Conservation (phyloP, 768 basidiomycete genomes). For the Udeniomyces megalosporus region DNA sequence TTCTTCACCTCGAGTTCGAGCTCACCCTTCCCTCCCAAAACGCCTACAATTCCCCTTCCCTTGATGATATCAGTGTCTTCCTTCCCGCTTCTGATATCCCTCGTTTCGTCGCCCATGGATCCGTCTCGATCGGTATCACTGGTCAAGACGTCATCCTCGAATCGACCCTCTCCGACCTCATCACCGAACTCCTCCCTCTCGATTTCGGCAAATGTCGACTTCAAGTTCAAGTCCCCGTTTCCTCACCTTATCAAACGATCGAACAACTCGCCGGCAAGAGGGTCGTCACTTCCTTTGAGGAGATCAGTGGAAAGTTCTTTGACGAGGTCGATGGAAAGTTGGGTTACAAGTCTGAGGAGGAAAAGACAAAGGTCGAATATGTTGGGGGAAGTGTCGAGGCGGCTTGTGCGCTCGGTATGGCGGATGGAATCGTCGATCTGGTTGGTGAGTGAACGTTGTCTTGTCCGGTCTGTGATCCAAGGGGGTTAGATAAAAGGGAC, state of each 20-base stretch:
- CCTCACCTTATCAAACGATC: conserved; percentile 47
- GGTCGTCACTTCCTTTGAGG: conserved; percentile 87
- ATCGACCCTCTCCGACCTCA: conserved; percentile 57
- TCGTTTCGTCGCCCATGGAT: conserved; percentile 93
- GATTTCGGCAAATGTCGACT: conserved; percentile 84
- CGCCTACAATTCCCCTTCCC: neutral
- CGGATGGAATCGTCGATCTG: conserved; percentile 95
- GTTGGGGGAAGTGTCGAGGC: conserved; percentile 97
- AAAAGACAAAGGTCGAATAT: conserved; percentile 73
- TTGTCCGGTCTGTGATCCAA: too few species aligned
- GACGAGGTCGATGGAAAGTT: conserved; percentile 32
- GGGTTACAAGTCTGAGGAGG: conserved; percentile 35
- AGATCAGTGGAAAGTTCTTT: conserved; percentile 70
- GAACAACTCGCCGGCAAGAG: conserved; percentile 78
- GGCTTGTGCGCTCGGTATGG: conserved; percentile 85
- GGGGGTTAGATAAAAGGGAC: too few species aligned
- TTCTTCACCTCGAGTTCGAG: neutral
- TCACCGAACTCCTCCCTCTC: conserved; percentile 64
- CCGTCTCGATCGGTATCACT: conserved; percentile 91
- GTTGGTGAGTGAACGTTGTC: conserved; percentile 49
- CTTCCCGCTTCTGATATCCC: conserved; percentile 94
- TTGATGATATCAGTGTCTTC: conserved; percentile 51
- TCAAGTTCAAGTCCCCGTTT: conserved; percentile 59
- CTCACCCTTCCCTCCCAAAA: neutral
- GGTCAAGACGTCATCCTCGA: conserved; percentile 96